Base-by-base conservation (phyloP, 306 rosid species). In the Cicer cuneatum region DNA sequence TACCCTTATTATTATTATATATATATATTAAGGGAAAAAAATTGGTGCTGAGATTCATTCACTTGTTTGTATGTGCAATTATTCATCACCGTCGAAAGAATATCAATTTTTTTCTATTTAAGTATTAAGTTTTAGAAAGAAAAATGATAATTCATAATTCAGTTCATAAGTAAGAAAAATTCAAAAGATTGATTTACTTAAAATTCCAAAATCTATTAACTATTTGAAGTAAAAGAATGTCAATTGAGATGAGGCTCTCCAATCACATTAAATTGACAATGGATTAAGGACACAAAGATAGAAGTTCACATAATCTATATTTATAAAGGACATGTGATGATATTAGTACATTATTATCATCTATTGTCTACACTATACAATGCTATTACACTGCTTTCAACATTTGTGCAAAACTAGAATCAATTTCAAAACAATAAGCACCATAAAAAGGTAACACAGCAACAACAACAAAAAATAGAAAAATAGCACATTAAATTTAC, bases 401-500 rank as follows among this genome's bases (percentile, higher is more conserved):
- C 6, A 38, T 19, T 76, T 54, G 13, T 37, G 33, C 45, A 39
- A 24, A 24, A 21, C 29, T 43, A 24, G 57, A 29, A 29, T 29
- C 35, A 29, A 29, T 49, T 74, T 63, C 18, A 49, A 35, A 39
- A 39, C 13, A 16, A 74, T 7, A 4, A 41, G 58, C 37, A 53
- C 39, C 1, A 19, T 24, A 53, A 65, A 41, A 41, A 21, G 6
- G 38, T 10, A 77, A 19, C 29, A 21, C 45, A 70, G 51, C 12
- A 56, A 29, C 35, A 29, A 4, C 3, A 29, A 29, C 3, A 24
- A 24, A 33, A 59, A 5, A 56, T 60, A 12, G 8, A 67, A 71
- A 72, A 79, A 18, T 61, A 64, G 18, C 6, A 72, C 13, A 52
- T 63, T 78, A 5, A 29, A 66, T 79, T 41, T 8, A 41, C 18